Base-by-base conservation (phyloP, 2,329 filamentous ascomycete genomes). In the Fusarium tupiense region DNA sequence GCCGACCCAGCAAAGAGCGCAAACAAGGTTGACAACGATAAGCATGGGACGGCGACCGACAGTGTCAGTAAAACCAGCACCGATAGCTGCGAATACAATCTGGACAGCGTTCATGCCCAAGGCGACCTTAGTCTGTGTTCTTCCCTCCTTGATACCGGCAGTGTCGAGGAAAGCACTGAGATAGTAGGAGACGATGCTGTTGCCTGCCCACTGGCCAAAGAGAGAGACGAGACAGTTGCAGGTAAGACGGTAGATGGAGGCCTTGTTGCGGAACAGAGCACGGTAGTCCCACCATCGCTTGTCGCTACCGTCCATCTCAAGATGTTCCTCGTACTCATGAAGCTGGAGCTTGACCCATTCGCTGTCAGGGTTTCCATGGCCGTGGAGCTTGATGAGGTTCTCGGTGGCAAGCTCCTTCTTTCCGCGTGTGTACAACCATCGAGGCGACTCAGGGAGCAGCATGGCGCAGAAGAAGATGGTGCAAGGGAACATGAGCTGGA, bases 31-130 rank as follows among this genome's bases (percentile, higher is more conserved):
- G 38, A 85, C 86, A 56, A 85, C 81, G 33, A 89, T 68, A 52
- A 89, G 82, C 67, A 88, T 83, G 22, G 84, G 85, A 3, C 88
- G 86, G 33, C 88, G 87, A 20, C 88, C 87, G 17, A 88, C 74
- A 26, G 76, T 80, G 31, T 89, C 88, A 17, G 88, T 84, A 3
- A 89, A 74, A 6, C 79, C 78, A 22, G 88, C 86, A 29, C 88
- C 88, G 8, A 85, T 40, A 20, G 85, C 79, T 16, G 86, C 86
- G 63, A 85, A 87, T 35, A 84, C 76, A 64, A 88, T 85, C 71
- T 87, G 85, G 68, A 87, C 81, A 19, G 84, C 83, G 75, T 88
- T 86, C 76, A 87, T 88, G 19, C 76, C 77, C 4, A 89, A 78
- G 29, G 84, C 86, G 46, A 90, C 82, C 71, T 88, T 85, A 29